phyloP scores from a whole-genome alignment of 768 basidiomycete genomes.

The Auriscalpium vulgare region DNA sequence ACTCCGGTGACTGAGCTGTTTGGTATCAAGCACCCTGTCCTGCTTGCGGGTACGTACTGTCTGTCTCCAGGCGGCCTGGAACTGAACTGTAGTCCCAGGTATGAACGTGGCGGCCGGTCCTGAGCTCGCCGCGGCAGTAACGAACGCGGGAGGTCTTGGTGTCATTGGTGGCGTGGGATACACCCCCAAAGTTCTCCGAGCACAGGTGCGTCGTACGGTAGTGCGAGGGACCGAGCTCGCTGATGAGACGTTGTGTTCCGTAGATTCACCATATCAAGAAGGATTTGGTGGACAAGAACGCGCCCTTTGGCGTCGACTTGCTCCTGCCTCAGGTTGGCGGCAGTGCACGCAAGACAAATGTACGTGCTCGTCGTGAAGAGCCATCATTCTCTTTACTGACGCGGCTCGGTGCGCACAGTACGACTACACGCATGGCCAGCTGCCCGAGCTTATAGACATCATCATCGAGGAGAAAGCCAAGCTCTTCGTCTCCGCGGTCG shows the following conservation, averaged over 20 bases:
- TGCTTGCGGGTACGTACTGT: slow-evolving; percentile 58
- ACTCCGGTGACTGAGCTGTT: slow-evolving; percentile 89
- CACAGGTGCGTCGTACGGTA: slow-evolving; percentile 52
- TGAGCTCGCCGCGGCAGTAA: slow-evolving; percentile 88
- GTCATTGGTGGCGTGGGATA: slow-evolving; percentile 89
- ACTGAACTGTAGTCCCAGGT: slow-evolving; percentile 25
- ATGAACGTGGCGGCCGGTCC: slow-evolving; percentile 67
- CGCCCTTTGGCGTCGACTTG: slow-evolving; percentile 88
- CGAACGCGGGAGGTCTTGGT: slow-evolving; percentile 88
- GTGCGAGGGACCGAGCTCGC: background rate
- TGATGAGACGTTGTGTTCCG: background rate
- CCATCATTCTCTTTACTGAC: background rate
- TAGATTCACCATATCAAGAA: slow-evolving; percentile 71
- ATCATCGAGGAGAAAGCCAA: slow-evolving; percentile 87
- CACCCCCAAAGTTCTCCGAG: slow-evolving; percentile 71
- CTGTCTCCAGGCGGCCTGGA: background rate
- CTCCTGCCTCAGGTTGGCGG: slow-evolving; percentile 84
- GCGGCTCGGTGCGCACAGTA: slow-evolving; percentile 35
- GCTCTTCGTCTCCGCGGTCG: slow-evolving; percentile 88
- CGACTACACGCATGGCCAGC: slow-evolving; percentile 85
- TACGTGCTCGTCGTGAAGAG: slow-evolving; percentile 23
- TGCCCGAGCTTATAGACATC: slow-evolving; percentile 80
- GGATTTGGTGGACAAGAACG: slow-evolving; percentile 62
- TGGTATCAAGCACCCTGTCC: slow-evolving; percentile 79
- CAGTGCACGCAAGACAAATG: slow-evolving; percentile 86